Percentiles rank a stretch among this genome's conserved stretches.
These are phyloP conservation scores for Hypomyces rosellus DNA, from an alignment of 2,329 filamentous ascomycete species.

Conservation along the genomic window DNA sequence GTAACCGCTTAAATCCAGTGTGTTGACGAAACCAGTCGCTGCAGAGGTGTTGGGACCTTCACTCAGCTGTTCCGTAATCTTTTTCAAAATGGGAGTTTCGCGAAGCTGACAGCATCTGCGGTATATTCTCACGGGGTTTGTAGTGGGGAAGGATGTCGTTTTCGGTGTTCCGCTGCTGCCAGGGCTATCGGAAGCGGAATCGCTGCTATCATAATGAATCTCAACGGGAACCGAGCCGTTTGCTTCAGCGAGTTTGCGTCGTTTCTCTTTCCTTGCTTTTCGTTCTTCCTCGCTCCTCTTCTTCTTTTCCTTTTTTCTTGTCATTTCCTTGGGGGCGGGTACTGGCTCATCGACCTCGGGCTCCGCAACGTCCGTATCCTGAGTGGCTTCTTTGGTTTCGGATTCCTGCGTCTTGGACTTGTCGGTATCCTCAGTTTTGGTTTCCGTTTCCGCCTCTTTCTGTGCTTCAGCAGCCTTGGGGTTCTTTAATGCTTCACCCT, in stretches of 20 bases:
- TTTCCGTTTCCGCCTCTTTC: constrained; percentile 29
- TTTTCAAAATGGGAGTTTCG: constrained; percentile 87
- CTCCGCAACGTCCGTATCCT: constrained; percentile 7
- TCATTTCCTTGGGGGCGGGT: constrained; percentile 36
- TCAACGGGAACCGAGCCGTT: constrained; percentile 85
- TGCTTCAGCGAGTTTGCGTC: constrained; percentile 74
- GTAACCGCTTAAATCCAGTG: constrained; percentile 78
- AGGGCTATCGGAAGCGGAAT: constrained; percentile 37
- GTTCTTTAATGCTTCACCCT: constrained; percentile 68
- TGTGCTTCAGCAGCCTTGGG: constrained; percentile 51
- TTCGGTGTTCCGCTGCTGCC: constrained; percentile 19
- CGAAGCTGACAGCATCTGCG: constrained; percentile 88
- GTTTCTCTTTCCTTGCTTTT: constrained; percentile 87
- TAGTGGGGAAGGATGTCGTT: constrained; percentile 57
- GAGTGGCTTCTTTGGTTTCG: constrained; percentile 28
- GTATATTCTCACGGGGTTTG: constrained; percentile 88
- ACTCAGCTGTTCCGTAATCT: constrained; percentile 81
- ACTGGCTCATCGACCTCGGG: constrained; percentile 11
- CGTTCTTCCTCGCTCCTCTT: constrained; percentile 89
- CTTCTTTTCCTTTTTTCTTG: constrained; percentile 89
- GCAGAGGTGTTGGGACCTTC: constrained; percentile 59
- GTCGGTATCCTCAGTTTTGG: constrained; percentile 33
- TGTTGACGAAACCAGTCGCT: constrained; percentile 69
- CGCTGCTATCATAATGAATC: constrained; percentile 64
- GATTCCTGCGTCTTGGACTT: constrained; percentile 35